phyloP scores from a whole-genome alignment of 2,329 filamentous ascomycete genomes.

The Colletotrichum gigasporum region DNA sequence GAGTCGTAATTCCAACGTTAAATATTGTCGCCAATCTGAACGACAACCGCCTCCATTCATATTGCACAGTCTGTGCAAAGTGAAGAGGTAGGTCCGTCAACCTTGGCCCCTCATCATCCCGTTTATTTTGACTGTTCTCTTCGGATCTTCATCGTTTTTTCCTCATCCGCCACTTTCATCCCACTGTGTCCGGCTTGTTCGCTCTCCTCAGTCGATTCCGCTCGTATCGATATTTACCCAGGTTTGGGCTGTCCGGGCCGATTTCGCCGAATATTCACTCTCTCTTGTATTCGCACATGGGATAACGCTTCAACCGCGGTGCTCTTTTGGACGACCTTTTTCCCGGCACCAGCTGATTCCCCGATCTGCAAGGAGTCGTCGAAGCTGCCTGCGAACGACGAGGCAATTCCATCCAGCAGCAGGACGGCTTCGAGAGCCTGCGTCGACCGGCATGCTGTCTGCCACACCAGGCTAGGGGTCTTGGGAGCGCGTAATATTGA shows the following conservation, averaged over 20 bases:
- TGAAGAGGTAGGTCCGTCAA: neutral
- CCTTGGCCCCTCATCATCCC: neutral
- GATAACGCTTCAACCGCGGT: neutral
- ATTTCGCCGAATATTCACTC: neutral
- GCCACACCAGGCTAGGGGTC: neutral
- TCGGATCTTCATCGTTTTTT: neutral
- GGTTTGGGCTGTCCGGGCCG: slow-evolving; percentile 6
- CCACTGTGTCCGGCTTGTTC: neutral
- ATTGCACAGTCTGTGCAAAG: slow-evolving; percentile 6
- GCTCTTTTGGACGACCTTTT: neutral
- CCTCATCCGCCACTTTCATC: neutral
- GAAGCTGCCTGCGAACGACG: too few relatives aligned
- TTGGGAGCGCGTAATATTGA: neutral
- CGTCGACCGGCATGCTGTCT: neutral
- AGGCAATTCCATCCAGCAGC: neutral
- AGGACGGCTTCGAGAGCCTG: neutral
- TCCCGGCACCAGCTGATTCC: neutral
- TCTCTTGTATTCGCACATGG: neutral
- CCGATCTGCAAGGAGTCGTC: neutral
- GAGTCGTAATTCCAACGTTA: slow-evolving; percentile 21
- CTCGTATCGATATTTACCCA: neutral
- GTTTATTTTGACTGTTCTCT: slow-evolving; percentile 2
- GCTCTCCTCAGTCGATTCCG: neutral
- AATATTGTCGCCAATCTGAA: slow-evolving; percentile 23
- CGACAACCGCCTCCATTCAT: slow-evolving; percentile 6